These are phyloP conservation scores for Lagenaria siceraria DNA, from an alignment of 306 rosid genomes.

Conservation along the genomic window DNA sequence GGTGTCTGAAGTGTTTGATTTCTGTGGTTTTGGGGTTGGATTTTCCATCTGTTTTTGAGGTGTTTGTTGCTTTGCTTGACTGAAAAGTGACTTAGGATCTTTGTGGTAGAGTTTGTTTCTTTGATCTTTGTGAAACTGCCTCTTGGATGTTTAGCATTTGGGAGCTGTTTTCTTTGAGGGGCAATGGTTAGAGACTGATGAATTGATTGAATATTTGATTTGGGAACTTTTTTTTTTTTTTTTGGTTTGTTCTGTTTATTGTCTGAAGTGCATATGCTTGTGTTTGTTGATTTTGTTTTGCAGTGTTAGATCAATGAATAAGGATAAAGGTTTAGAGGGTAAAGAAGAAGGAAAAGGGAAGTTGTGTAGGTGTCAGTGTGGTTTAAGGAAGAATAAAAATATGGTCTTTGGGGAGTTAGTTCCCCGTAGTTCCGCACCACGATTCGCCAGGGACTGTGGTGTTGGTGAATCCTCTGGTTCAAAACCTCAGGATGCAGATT, in stretches of 20 bases:
- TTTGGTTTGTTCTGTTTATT: not conserved
- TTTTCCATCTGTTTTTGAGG: not conserved
- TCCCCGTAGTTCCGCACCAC: slow-evolving; percentile 1
- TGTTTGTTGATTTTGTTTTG: not conserved
- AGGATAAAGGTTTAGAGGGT: slow-evolving; percentile 10
- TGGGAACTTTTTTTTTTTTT: not conserved
- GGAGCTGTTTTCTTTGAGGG: slow-evolving; percentile 9
- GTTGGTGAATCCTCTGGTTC: slow-evolving; percentile 26
- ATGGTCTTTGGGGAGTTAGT: slow-evolving; percentile 7
- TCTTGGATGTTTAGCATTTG: not conserved
- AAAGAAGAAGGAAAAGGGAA: not conserved
- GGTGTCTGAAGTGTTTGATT: not conserved
- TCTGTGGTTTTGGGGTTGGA: not conserved
- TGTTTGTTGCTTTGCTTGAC: not conserved
- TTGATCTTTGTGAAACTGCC: not conserved
- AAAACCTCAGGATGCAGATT: slow-evolving; percentile 90
- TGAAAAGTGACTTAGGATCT: not conserved
- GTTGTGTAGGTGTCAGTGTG: slow-evolving; percentile 1
- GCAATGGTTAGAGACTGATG: not conserved
- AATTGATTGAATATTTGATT: not conserved
- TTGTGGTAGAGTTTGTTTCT: not conserved
- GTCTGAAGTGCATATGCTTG: not conserved
- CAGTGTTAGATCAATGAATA: slow-evolving; percentile 13
- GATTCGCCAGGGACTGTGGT: slow-evolving; percentile 11
- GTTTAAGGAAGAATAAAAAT: slow-evolving; percentile 13